Evolutionary conservation across 2,329 filamentous ascomycete genomes (phyloP).

Genomic region (Cercospora janseana): DNA sequence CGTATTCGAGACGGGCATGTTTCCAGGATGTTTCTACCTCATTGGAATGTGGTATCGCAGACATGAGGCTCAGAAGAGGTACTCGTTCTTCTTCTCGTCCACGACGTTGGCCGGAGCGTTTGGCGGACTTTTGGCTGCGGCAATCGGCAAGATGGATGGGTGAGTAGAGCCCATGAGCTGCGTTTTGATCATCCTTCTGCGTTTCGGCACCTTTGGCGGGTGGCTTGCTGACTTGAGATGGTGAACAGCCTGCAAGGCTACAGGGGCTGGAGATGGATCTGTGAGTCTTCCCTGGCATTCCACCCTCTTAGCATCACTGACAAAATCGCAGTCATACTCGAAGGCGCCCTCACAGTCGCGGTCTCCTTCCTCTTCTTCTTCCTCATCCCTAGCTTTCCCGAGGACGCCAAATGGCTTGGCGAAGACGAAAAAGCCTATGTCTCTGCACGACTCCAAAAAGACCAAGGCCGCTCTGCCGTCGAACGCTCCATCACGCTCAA

Average conservation of each 20-base stretch:
- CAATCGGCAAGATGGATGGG: slow-evolving; percentile 84
- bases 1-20: slow-evolving; percentile 54
- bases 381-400: slow-evolving; percentile 50
- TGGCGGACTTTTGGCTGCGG: slow-evolving; percentile 78
- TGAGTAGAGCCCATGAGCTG: slow-evolving; percentile 39
- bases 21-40: slow-evolving; percentile 58
- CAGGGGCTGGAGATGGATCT: slow-evolving; percentile 67
- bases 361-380: slow-evolving; percentile 50
- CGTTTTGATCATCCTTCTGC: neutral
- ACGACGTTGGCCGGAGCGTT: slow-evolving; percentile 80
- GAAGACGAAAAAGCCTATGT: slow-evolving; percentile 49
- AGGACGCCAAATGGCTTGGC: slow-evolving; percentile 50
- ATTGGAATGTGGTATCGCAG: slow-evolving; percentile 82
- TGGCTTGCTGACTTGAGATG: neutral
- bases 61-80: slow-evolving; percentile 83
- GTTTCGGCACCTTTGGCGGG: too few species aligned
- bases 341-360: slow-evolving; percentile 47
- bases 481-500: slow-evolving; percentile 45
- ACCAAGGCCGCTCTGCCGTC: slow-evolving; percentile 49
- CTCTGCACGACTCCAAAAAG: slow-evolving; percentile 46
- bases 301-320: neutral
- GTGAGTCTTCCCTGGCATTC: neutral
- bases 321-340: slow-evolving; percentile 63
- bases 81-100: slow-evolving; percentile 87
- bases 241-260: slow-evolving; percentile 51